phyloP scores from a whole-genome alignment of 495 filamentous ascomycete species.

The Podospora didyma region DNA sequence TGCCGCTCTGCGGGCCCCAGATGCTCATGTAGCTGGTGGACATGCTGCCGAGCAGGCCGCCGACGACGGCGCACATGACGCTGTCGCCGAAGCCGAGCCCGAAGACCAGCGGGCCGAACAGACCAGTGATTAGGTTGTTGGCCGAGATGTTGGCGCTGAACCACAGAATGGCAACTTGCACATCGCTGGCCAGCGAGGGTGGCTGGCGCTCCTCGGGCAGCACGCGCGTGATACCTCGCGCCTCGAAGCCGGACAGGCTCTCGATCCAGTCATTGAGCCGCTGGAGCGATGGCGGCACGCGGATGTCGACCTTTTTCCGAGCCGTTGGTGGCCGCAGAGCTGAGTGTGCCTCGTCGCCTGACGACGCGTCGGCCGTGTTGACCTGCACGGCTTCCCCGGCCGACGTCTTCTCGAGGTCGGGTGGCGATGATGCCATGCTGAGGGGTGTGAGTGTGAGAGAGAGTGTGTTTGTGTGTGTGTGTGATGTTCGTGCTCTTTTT shows the following conservation, averaged over 20 bases:
- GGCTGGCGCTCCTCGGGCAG: conserved; percentile 59
- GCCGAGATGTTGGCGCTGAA: conserved; percentile 71
- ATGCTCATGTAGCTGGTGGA: conserved; percentile 66
- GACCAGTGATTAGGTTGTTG: conserved; percentile 72
- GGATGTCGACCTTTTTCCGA: background rate
- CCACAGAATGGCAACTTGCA: conserved; percentile 67
- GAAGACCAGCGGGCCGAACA: conserved; percentile 69
- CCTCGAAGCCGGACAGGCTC: conserved; percentile 53
- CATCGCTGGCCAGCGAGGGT: conserved; percentile 53
- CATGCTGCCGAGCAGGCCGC: conserved; percentile 54
- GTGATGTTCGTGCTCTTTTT: too few relatives aligned
- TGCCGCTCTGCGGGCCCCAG: conserved; percentile 67
- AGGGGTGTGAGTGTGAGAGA: too few relatives aligned
- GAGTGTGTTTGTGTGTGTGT: too few relatives aligned
- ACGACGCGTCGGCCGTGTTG: too few relatives aligned
- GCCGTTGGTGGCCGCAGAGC: too few relatives aligned
- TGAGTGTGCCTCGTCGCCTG: too few relatives aligned
- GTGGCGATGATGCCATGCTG: too few relatives aligned
- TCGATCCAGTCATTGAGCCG: conserved; percentile 27
- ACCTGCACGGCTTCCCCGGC: too few relatives aligned
- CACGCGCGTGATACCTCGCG: conserved; percentile 65
- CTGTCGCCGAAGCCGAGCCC: conserved; percentile 64
- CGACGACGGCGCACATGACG: conserved; percentile 62
- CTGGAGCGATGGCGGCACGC: conserved; percentile 3
- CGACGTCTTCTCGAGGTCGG: too few relatives aligned